Percentiles rank a stretch among this genome's conserved stretches.
phyloP scores from a whole-genome alignment of 2,329 filamentous ascomycete genomes.

The Dendryphion nanum region DNA sequence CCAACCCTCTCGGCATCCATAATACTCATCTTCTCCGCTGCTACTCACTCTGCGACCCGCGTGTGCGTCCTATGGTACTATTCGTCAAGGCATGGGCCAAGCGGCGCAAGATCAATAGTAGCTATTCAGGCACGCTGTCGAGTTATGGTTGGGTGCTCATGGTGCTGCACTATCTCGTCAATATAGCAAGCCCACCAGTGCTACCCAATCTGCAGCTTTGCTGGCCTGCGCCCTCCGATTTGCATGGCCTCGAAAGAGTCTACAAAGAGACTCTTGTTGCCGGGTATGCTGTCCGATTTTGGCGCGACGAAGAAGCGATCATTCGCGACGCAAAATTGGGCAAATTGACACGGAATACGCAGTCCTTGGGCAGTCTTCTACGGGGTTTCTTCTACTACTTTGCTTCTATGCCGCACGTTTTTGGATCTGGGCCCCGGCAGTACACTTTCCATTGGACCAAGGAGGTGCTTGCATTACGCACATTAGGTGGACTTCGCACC shows the following conservation, averaged over 20 bases:
- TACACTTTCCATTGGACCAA: conserved; percentile 77
- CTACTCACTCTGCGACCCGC: conserved; percentile 75
- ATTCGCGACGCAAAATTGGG: conserved; percentile 56
- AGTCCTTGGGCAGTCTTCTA: conserved; percentile 69
- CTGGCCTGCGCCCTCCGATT: conserved; percentile 30
- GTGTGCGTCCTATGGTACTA: conserved; percentile 74
- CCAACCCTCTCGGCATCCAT: conserved; percentile 76
- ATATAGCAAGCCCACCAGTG: conserved; percentile 76
- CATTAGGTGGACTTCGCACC: conserved; percentile 64
- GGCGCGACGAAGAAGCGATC: conserved; percentile 72
- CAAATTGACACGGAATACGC: conserved; percentile 65
- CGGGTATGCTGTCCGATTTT: conserved; percentile 73
- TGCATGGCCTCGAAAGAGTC: conserved; percentile 33
- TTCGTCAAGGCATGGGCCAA: conserved; percentile 94
- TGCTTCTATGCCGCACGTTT: conserved; percentile 54
- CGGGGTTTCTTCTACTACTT: conserved; percentile 89
- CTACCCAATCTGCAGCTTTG: conserved; percentile 75
- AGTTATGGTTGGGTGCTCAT: conserved; percentile 92
- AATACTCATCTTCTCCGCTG: conserved; percentile 81
- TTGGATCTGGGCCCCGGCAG: conserved; percentile 18
- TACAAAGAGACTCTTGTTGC: conserved; percentile 51
- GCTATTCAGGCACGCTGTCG: conserved; percentile 81
- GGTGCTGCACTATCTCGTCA: conserved; percentile 87
- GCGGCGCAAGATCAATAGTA: conserved; percentile 77
- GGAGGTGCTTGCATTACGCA: conserved; percentile 76